Base-by-base conservation (phyloP, 768 basidiomycete species). In the Tricholoma furcatifolium region DNA sequence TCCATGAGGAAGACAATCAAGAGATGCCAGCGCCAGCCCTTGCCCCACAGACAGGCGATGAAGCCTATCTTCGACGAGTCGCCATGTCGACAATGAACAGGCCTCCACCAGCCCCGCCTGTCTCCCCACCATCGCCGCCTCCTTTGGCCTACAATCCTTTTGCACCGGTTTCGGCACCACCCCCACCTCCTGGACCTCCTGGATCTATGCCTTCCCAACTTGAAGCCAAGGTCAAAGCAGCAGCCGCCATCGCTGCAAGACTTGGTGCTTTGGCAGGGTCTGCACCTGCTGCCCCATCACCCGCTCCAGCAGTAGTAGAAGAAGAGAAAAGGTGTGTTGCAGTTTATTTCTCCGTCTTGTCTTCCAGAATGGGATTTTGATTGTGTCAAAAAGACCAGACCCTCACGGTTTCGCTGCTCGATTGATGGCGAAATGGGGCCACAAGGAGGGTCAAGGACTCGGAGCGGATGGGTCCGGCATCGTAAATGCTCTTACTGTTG, bases 351-450 rank as follows among this genome's bases (percentile, higher is more conserved):
- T 2, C 15, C 20, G 17, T 39, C 11, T 20, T 21, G 3, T 18
- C 17, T 35, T n/a, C n/a, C 2, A 27, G 17, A n/a, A 1, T 17
- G 11, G 31, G 5, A 47, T 48, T 11, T 44, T 41, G 2, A 32
- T 31, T n/a, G 7, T 30, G n/a, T 4, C 12, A 21, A 11, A 18
- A 45, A 76, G 78, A 48, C 74, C 83, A 35, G 84, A 90, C 56
- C 82, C 84, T 0, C 85, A 84, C 50, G 81, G 80, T 11, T 93
- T 95, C 60, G 92, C 92, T 30, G 85, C 86, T 11, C 85, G 90
- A 31, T 65, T 96, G 60, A 96, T 97, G 93, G 91, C 90, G 2
- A 97, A 94, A 72, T 95, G 90, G 91, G 95, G 95, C 0, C 93
- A 97, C 66, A 89, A 91, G 65, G 91, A 92, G 66, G 96, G 96